Base-by-base conservation (phyloP, 2,329 filamentous ascomycete species). In the Trichoderma sp. region DNA sequence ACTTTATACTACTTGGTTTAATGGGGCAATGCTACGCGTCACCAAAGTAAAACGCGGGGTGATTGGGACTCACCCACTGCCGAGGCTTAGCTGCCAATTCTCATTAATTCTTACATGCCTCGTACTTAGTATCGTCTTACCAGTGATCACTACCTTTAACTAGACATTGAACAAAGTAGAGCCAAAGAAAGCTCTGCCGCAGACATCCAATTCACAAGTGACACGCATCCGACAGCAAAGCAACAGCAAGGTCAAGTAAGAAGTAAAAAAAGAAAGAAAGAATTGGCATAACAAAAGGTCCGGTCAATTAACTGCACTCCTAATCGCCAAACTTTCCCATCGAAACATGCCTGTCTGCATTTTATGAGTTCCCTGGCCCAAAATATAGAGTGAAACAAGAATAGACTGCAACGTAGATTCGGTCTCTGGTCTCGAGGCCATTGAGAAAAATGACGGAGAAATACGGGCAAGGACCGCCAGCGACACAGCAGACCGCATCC, bases 261-360 rank as follows among this genome's bases (percentile, higher is more conserved):
- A 29, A 16, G 10, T 29, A 43, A 8, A 35, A 35, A 35, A 14
- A 35, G 5, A 14, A 35, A 35, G 11, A 35, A 35, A 56, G 56
- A 33, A 33, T 40, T 40, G 37, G 63, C 63, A 66, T 66, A 66
- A 66, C 63, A 70, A 70, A 68, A 72, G 72, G 76, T 72, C 75
- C 77, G 60, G 58, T 75, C 76, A 73, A 79, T 78, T 80, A 81
- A 82, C 81, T 82, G 78, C 82, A 84, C 82, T 82, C 82, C 83
- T 29, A 80, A 81, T 84, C 82, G 83, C 83, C 83, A 82, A 82
- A 82, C 77, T 78, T 80, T 82, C 82, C 81, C 83, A 83, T 83
- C 79, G 76, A 83, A 81, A 76, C 74, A 79, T 77, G 77, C 76
- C 77, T 76, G 75, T 75, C 76, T 77, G 77, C 74, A 78, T 79